These are phyloP conservation scores for Cardiospermum halicacabum DNA, from an alignment of 345 rosid species.

Conservation along the genomic window DNA sequence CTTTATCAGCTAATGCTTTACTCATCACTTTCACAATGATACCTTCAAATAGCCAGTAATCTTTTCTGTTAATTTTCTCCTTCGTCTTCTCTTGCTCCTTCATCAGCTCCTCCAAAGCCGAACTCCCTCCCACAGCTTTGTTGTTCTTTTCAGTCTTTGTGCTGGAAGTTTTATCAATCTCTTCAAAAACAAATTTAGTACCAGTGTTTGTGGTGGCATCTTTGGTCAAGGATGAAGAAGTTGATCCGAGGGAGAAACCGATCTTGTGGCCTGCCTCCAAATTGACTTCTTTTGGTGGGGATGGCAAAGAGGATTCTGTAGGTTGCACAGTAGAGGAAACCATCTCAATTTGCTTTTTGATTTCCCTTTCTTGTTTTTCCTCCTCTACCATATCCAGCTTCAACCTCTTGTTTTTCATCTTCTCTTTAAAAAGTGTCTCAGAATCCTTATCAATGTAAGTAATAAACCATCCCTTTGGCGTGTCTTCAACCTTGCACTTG, in stretches of 20 bases:
- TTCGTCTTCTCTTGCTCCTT: slow-evolving; percentile 82
- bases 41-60: slow-evolving; percentile 84
- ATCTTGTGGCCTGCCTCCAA: slow-evolving; percentile 61
- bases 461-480: slow-evolving; percentile 97
- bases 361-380: slow-evolving; percentile 88
- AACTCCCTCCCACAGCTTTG: slow-evolving; percentile 29
- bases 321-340: slow-evolving; percentile 53
- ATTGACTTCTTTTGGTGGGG: slow-evolving; percentile 30
- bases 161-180: slow-evolving; percentile 16
- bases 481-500: slow-evolving; percentile 92
- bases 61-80: slow-evolving; percentile 77
- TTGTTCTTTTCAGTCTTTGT: slow-evolving; percentile 22
- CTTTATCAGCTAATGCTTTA: slow-evolving; percentile 67
- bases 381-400: slow-evolving; percentile 78
- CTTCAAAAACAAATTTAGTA: slow-evolving; percentile 58
- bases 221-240: slow-evolving; percentile 22
- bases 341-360: slow-evolving; percentile 74
- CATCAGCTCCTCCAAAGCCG: slow-evolving; percentile 87
- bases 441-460: slow-evolving; percentile 86
- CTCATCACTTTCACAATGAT: slow-evolving; percentile 89
- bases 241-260: slow-evolving; percentile 64
- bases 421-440: slow-evolving; percentile 80
- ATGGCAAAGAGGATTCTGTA: too few species aligned
- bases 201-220: slow-evolving; percentile 46
- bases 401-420: slow-evolving; percentile 73